Conservation (phyloP, 1,284 basidiomycete genomes). For the Ustilago vetiveriae region DNA sequence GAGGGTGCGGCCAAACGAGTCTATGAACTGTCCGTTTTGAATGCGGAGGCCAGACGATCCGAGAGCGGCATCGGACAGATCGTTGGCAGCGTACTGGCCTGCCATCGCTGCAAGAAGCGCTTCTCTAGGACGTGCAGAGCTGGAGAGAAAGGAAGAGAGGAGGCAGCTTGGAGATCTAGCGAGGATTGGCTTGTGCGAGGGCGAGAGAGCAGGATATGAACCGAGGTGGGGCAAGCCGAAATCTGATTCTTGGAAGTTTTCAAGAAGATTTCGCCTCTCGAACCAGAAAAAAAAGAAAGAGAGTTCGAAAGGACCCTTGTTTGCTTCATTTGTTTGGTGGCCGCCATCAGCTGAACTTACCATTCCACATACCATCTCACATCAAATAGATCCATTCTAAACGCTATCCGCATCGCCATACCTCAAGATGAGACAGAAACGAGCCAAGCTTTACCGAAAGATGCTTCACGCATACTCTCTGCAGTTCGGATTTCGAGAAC, state of each 20-base stretch:
- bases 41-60: constrained; percentile 38
- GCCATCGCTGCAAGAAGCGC: constrained; percentile 6
- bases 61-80: constrained; percentile 46
- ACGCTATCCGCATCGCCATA: not conserved
- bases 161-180: too few species aligned
- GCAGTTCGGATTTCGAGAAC: constrained; percentile 63
- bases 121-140: not conserved
- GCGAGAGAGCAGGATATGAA: not conserved
- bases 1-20: constrained; percentile 62
- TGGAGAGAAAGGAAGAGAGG: not conserved
- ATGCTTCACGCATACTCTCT: constrained; percentile 60
- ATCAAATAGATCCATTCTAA: too few species aligned
- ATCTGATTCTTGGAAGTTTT: not conserved
- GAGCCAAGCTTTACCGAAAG: constrained; percentile 63
- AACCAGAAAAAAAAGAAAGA: not conserved
- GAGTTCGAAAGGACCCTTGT: constrained; percentile 1
- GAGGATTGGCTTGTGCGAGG: constrained; percentile 6
- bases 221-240: not conserved
- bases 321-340: too few species aligned
- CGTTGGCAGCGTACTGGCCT: constrained; percentile 40
- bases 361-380: too few species aligned
- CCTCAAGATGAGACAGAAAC: constrained; percentile 61
- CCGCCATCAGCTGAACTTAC: too few species aligned
- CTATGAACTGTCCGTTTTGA: constrained; percentile 57
- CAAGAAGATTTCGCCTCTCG: not conserved